phyloP scores from a whole-genome alignment of 805 yeast species.

The Saturnispora serradocipensis region DNA sequence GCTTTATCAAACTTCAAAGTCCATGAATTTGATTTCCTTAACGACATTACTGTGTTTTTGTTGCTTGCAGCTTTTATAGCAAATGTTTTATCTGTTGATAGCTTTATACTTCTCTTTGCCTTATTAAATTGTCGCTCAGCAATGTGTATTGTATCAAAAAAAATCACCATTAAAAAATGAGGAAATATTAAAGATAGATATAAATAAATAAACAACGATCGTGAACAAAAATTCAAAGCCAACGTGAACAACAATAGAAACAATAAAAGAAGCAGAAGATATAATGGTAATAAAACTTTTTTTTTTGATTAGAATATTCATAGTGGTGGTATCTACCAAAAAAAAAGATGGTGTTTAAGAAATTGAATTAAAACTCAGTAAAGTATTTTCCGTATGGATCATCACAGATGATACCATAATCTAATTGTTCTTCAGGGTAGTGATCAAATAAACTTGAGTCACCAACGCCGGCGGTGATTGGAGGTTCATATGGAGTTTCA shows the following conservation, averaged over 20 bases:
- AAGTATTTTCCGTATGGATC: slow-evolving; percentile 28
- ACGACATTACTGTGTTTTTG: background rate
- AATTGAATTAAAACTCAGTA: slow-evolving; percentile 19
- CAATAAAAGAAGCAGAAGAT: background rate
- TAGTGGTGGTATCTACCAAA: background rate
- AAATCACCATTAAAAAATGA: background rate
- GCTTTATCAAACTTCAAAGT: background rate
- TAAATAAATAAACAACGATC: background rate
- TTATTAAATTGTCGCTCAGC: background rate
- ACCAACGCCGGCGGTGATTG: slow-evolving; percentile 56
- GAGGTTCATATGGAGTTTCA: slow-evolving; percentile 58
- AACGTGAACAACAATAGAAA: background rate
- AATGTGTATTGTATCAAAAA: background rate
- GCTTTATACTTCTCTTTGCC: background rate
- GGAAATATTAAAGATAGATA: background rate
- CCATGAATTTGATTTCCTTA: background rate
- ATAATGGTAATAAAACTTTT: background rate
- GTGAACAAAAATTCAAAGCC: background rate
- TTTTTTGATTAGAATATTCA: background rate
- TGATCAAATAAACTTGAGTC: slow-evolving; percentile 56
- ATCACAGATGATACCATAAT: slow-evolving; percentile 68
- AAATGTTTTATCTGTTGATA: background rate
- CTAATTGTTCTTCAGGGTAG: slow-evolving; percentile 72
- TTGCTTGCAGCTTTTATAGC: background rate
- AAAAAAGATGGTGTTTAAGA: background rate